Evolutionary conservation across 1,284 basidiomycete species (phyloP).

Genomic region (Gomphus bonarii): DNA sequence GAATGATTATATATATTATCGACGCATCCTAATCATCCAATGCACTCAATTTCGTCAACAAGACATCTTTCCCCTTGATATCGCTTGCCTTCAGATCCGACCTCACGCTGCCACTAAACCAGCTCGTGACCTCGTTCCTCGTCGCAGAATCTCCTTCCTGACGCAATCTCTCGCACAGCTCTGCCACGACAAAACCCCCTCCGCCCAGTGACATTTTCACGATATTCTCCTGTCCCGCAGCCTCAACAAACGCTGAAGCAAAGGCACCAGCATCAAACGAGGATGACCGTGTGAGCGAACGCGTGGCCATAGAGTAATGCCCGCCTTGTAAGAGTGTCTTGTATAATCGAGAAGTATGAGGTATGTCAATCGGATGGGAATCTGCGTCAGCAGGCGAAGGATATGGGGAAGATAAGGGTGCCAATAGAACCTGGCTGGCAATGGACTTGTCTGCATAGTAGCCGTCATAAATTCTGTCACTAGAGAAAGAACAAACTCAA

Average conservation of each 20-base stretch:
- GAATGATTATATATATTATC: no score
- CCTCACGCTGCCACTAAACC: conserved; percentile 39
- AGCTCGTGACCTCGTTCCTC: conserved; percentile 34
- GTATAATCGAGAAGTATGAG: conserved; percentile 73
- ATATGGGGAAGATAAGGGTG: conserved; percentile 44
- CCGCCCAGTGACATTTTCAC: conserved; percentile 53
- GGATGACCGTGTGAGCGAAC: conserved; percentile 35
- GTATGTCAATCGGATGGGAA: conserved; percentile 66
- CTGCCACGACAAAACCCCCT: conserved; percentile 73
- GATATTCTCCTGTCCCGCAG: conserved; percentile 45
- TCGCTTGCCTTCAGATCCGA: conserved; percentile 33
- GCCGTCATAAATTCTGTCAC: not conserved
- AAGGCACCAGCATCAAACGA: conserved; percentile 48
- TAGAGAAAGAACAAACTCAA: not conserved
- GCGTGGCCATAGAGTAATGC: conserved; percentile 61
- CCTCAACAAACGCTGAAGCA: conserved; percentile 45
- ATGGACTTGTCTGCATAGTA: conserved; percentile 50
- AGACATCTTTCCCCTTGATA: conserved; percentile 44
- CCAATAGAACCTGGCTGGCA: conserved; percentile 50
- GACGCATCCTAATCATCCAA: conserved; percentile 3
- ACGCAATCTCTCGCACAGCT: conserved; percentile 56
- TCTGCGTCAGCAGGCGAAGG: conserved; percentile 35
- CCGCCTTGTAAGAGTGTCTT: conserved; percentile 85
- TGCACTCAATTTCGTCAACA: conserved; percentile 27
- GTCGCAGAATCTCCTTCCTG: conserved; percentile 30